Conservation (phyloP, 345 rosid genomes). For the Microthlaspi erraticum region DNA sequence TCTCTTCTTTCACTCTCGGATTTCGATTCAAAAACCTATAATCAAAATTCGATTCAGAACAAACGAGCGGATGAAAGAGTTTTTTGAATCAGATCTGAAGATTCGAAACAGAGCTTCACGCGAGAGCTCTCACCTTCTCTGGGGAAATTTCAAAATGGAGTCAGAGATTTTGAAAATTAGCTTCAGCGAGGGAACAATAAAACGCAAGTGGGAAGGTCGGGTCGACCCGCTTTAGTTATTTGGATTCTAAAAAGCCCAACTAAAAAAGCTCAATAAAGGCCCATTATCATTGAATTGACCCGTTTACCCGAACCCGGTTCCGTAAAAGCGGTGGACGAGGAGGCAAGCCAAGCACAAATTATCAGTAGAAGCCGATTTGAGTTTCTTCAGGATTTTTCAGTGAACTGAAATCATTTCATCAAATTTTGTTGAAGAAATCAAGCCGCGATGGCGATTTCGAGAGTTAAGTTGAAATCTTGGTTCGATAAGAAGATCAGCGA, state of each 20-base stretch:
- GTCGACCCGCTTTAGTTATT: constrained; percentile 2
- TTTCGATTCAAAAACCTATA: neutral
- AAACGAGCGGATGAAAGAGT: neutral
- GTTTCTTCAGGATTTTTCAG: neutral
- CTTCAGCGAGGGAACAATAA: too few relatives aligned
- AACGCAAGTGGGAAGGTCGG: neutral
- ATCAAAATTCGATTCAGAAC: neutral
- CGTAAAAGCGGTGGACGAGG: neutral
- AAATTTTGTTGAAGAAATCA: neutral
- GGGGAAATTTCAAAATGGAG: neutral
- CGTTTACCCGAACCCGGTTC: constrained; percentile 15
- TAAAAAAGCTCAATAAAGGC: neutral
- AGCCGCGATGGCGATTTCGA: constrained; percentile 45
- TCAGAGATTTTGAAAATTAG: too few relatives aligned
- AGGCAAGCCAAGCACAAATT: neutral
- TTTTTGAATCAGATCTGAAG: constrained; percentile 18
- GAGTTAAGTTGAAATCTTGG: constrained; percentile 53
- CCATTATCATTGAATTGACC: constrained; percentile 2
- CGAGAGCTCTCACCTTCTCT: constrained; percentile 11
- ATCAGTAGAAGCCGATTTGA: neutral
- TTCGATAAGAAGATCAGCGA: constrained; percentile 60
- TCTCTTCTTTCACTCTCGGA: constrained; percentile 42
- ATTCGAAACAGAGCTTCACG: neutral
- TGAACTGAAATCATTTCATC: neutral
- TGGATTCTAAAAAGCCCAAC: neutral